These are phyloP conservation scores for Cicer chorassanicum DNA, from an alignment of 306 rosid genomes.

Conservation along the genomic window DNA sequence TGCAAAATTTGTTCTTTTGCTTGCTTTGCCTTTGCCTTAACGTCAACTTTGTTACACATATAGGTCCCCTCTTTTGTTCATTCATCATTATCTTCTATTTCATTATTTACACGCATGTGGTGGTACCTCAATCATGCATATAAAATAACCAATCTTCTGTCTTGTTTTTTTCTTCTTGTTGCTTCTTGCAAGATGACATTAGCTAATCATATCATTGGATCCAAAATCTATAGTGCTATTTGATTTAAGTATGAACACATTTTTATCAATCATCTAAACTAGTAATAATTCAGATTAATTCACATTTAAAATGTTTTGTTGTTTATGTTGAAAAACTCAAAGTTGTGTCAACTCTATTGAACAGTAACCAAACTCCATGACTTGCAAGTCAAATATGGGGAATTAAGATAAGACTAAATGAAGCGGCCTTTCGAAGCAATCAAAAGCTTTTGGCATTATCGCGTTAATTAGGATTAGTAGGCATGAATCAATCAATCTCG, in stretches of 20 bases:
- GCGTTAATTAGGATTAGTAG: too few relatives aligned
- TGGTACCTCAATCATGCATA: slow-evolving; percentile 39
- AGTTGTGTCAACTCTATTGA: slow-evolving; percentile 18
- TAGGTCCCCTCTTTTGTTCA: slow-evolving; percentile 42
- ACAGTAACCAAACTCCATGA: background rate
- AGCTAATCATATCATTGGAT: background rate
- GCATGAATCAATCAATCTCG: too few relatives aligned
- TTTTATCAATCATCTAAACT: background rate
- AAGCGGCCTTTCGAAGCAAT: slow-evolving; percentile 15
- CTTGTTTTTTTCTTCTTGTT: slow-evolving; percentile 40
- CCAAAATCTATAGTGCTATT: slow-evolving; percentile 13
- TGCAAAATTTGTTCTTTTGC: slow-evolving; percentile 48
- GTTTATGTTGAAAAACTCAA: background rate
- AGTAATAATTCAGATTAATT: background rate
- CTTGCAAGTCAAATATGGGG: background rate
- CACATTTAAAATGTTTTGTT: slow-evolving; percentile 8
- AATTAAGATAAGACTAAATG: background rate
- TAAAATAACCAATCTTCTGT: slow-evolving; percentile 26
- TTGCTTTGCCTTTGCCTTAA: slow-evolving; percentile 66
- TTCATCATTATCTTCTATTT: slow-evolving; percentile 45
- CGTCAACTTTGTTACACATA: slow-evolving; percentile 62
- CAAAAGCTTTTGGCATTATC: background rate
- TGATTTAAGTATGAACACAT: slow-evolving; percentile 5
- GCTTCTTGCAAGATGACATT: slow-evolving; percentile 27
- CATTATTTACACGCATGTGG: slow-evolving; percentile 50